A percentile compares a stretch with the other conserved stretches of the same genome.
phyloP scores from a whole-genome alignment of 2,329 filamentous ascomycete species.

The Pseudodiploospora longispora region DNA sequence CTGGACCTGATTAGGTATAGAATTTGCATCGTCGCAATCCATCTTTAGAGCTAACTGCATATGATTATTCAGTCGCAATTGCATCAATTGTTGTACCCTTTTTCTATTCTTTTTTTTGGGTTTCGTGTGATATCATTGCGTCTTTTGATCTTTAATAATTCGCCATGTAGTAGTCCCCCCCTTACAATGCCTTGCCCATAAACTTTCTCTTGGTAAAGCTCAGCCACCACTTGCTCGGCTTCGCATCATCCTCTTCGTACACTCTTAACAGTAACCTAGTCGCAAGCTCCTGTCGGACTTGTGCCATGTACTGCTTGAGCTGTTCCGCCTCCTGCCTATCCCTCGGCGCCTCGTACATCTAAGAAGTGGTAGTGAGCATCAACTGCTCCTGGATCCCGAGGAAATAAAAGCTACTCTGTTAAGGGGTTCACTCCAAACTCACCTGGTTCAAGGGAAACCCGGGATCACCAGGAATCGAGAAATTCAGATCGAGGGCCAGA shows the following conservation, averaged over 20 bases:
- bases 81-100: background rate
- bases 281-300: constrained; percentile 89
- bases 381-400: background rate
- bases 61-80: no score
- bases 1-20: no score
- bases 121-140: no score
- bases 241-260: constrained; percentile 71
- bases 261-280: constrained; percentile 74
- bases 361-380: background rate
- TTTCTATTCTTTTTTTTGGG: background rate
- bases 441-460: constrained; percentile 89
- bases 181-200: constrained; percentile 85
- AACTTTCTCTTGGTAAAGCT: constrained; percentile 99
- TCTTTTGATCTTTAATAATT: background rate
- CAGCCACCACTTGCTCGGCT: constrained; percentile 85
- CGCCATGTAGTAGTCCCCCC: background rate
- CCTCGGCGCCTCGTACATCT: constrained; percentile 82
- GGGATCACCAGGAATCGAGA: constrained; percentile 88
- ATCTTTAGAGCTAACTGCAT: no score
- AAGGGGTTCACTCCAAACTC: constrained; percentile 10
- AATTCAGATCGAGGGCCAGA: constrained; percentile 83
- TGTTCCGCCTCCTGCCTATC: constrained; percentile 86
- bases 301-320: constrained; percentile 79
- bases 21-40: no score
- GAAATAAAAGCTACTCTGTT: background rate